These are phyloP conservation scores for Melastoma candidum DNA, from an alignment of 441 rosid genomes.

Conservation along the genomic window DNA sequence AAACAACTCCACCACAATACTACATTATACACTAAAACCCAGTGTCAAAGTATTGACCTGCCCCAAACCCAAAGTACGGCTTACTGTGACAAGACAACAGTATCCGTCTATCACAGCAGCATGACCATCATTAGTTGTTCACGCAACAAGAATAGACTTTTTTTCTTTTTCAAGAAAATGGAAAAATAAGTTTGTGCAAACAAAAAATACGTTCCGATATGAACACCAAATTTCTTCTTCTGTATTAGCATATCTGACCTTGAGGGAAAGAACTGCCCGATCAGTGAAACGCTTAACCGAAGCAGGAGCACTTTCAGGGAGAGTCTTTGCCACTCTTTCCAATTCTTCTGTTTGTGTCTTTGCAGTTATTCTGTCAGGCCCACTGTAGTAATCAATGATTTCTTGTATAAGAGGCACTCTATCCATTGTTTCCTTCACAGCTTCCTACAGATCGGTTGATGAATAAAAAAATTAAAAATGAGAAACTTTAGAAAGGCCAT, in stretches of 20 bases:
- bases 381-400: slow-evolving; percentile 72
- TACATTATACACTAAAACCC: too few species aligned
- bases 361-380: slow-evolving; percentile 83
- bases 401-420: slow-evolving; percentile 59
- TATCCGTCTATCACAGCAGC: too few species aligned
- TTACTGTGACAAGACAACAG: too few species aligned
- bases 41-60: too few species aligned
- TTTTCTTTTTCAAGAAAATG: too few species aligned
- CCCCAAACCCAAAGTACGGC: too few species aligned
- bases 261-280: slow-evolving; percentile 69
- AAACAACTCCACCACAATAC: too few species aligned
- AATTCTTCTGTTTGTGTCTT: slow-evolving; percentile 69
- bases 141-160: too few species aligned
- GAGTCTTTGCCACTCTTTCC: slow-evolving; percentile 60
- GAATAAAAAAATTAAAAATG: slow-evolving; percentile 2
- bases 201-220: neutral
- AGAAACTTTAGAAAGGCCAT: neutral
- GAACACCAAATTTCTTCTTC: too few species aligned
- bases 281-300: slow-evolving; percentile 64
- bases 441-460: slow-evolving; percentile 36
- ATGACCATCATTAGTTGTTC: too few species aligned
- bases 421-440: slow-evolving; percentile 47
- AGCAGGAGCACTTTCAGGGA: slow-evolving; percentile 61
- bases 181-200: neutral
- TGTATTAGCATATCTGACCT: slow-evolving; percentile 36